These are phyloP conservation scores for Trichoderma orchidacearum DNA, from an alignment of 495 filamentous ascomycete species.

Conservation along the genomic window DNA sequence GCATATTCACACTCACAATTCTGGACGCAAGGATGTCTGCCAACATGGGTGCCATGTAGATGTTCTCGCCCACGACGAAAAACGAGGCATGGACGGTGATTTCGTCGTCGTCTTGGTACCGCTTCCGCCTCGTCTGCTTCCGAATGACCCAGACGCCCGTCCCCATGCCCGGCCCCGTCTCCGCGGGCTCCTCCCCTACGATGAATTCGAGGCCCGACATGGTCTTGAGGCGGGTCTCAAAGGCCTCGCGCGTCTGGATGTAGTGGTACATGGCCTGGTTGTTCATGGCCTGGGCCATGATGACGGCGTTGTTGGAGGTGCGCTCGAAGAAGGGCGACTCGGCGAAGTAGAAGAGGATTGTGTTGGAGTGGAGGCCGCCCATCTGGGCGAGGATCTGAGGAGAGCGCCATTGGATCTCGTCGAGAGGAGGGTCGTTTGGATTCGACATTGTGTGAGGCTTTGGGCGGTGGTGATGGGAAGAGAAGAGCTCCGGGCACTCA, in stretches of 20 bases:
- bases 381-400: conserved; percentile 46
- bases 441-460: conserved; percentile 11
- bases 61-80: conserved; percentile 70
- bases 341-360: conserved; percentile 81
- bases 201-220: conserved; percentile 79
- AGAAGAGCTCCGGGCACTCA: background rate
- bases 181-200: conserved; percentile 62
- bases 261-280: conserved; percentile 46
- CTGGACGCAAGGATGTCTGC: conserved; percentile 62
- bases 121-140: conserved; percentile 67
- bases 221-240: conserved; percentile 60
- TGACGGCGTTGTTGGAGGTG: conserved; percentile 72
- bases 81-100: conserved; percentile 63
- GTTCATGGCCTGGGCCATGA: conserved; percentile 61
- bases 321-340: conserved; percentile 83
- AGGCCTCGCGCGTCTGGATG: conserved; percentile 55
- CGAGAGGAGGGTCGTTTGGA: conserved; percentile 44
- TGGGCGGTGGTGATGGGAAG: background rate
- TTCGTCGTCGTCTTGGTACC: conserved; percentile 42
- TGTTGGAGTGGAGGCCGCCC: conserved; percentile 43
- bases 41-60: conserved; percentile 81
- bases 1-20: conserved; percentile 41
- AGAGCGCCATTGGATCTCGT: conserved; percentile 67
- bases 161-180: conserved; percentile 45
- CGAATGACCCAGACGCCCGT: conserved; percentile 83